These are phyloP conservation scores for Fusarium torulosum DNA, from an alignment of 2,329 filamentous ascomycete species.

Conservation along the genomic window DNA sequence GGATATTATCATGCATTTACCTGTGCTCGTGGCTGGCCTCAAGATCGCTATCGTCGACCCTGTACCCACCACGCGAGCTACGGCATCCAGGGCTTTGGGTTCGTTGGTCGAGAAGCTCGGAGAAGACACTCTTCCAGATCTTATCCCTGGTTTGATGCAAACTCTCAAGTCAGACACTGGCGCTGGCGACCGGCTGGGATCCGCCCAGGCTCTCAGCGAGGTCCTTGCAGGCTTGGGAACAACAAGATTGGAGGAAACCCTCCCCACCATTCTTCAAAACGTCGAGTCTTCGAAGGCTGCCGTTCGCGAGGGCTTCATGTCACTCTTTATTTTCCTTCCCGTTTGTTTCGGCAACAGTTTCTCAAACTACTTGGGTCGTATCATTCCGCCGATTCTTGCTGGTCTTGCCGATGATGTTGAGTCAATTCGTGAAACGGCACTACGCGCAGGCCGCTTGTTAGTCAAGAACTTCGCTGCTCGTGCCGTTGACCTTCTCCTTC, in stretches of 20 bases:
- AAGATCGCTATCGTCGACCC: conserved; percentile 93
- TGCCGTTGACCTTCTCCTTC: conserved; percentile 92
- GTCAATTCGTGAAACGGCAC: conserved; percentile 95
- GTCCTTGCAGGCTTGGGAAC: conserved; percentile 96
- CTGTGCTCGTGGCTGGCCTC: conserved; percentile 90
- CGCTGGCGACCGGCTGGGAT: conserved; percentile 94
- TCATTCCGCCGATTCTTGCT: conserved; percentile 94
- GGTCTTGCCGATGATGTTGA: conserved; percentile 97
- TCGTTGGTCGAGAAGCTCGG: conserved; percentile 98
- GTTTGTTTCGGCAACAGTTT: conserved; percentile 99
- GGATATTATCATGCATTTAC: conserved; percentile 90
- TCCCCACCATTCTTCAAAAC: conserved; percentile 96
- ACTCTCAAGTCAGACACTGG: conserved; percentile 98
- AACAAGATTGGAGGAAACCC: conserved; percentile 89
- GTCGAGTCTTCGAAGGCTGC: conserved; percentile 90
- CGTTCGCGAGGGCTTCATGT: conserved; percentile 99
- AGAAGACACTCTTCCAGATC: conserved; percentile 94
- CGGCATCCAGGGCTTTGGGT: conserved; percentile 93
- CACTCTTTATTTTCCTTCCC: conserved; percentile 97
- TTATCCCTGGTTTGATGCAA: conserved; percentile 97
- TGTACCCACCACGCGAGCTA: conserved; percentile 94
- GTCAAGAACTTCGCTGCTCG: conserved; percentile 99
- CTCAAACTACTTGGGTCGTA: conserved; percentile 91
- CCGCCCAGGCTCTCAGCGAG: conserved; percentile 95
- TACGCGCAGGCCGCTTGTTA: conserved; percentile 90